Evolutionary conservation across 352 stramenopile species (phyloP), one percentile per base, ranked within the genome.

Genomic region (Phytophthora lateralis): DNA sequence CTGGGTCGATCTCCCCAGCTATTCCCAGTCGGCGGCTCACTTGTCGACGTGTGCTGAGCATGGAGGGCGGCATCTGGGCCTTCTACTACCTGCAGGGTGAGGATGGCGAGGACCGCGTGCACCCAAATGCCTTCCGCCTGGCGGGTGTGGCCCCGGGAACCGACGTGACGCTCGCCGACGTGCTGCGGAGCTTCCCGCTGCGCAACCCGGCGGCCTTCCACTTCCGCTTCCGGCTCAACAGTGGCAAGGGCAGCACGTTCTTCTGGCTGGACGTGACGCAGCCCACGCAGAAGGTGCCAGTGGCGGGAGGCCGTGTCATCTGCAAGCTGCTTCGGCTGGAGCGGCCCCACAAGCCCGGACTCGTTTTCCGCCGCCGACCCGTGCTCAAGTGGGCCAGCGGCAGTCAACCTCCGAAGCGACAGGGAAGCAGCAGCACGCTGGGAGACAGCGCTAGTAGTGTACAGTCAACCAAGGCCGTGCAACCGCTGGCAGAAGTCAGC

Each of bases 1-100:
- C 21, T 54, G 39, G 34, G 11, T 35, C 15, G 10, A 38, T 52
- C 52, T 51, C 51, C 51, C 47, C 47, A 54, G 54, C 54, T 60
- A 63, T 64, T 64, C 38, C 12, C 44, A 47, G 34, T 38, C 32
- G 30, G 7, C 46, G 32, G 39, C 21, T 66, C 59, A 46, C 59
- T 34, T 66, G 35, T 26, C 50, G 50, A 52, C 43, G 29, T 21
- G 42, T 39, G 21, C 30, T 50, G 27, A 52, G 37, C 21, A 71
- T 71, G 64, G 69, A 70, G 27, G 44, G 45, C 24, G 76, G 71
- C 24, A 55, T 90, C 38, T 95, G 86, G 86, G 84, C 79, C 45
- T 95, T 95, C 71, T 95, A 95, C 80, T 92, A 92, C 64, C 82
- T 95, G 64, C 86, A 95, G 70, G 86, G 83, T 14, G 86, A 95